Evolutionary conservation across 1,284 basidiomycete species (phyloP), one percentile per base, ranked within the genome.

Genomic region (Malassezia furfur): DNA sequence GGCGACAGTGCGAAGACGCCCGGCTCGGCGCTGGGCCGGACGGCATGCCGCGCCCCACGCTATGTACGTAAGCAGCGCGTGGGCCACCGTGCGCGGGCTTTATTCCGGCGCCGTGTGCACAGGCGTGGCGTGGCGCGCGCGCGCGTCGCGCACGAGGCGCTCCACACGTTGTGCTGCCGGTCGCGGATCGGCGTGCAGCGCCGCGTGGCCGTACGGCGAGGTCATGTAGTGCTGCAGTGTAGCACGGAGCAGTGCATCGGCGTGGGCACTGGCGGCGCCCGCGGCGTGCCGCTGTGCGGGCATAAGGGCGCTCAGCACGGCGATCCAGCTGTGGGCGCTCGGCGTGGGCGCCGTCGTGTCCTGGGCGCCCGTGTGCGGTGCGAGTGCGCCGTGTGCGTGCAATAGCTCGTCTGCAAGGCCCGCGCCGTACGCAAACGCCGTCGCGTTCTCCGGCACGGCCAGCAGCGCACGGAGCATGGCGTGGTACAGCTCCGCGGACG

Each of bases 401-500:
- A 57, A 36, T 12, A 52, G 28, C 31, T 50, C 50, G 31, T 57
- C 55, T 14, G 55, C 45, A 6, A 57, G 40, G n/a, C n/a, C n/a
- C 10, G 45, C 46, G 37, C 55, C 55, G 17, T 43, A 43, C 9
- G 32, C 21, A 3, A 43, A 17, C 3, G 34, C 17, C 14, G 25
- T 45, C 1, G 43, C 4, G 11, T 31, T 45, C 14, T 19, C 15
- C 17, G 43, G 15, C 7, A 21, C 21, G 3, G 37, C 39, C 10
- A 60, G 47, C 14, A 60, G 46, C 0, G 38, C 46, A 14, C 38
- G 48, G 4, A 57, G 41, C 10, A 60, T 19, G 35, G 32, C 35
- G 48, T 50, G 57, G 41, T 58, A 64, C 1, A 62, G 60, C 2
- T 51, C 44, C 3, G 37, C 8, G 5, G 60, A 54, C 2, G 59